A percentile compares a stretch with the other conserved stretches of the same genome.
Evolutionary conservation across 345 rosid genomes (phyloP).

Genomic region (Heritiera fomes): DNA sequence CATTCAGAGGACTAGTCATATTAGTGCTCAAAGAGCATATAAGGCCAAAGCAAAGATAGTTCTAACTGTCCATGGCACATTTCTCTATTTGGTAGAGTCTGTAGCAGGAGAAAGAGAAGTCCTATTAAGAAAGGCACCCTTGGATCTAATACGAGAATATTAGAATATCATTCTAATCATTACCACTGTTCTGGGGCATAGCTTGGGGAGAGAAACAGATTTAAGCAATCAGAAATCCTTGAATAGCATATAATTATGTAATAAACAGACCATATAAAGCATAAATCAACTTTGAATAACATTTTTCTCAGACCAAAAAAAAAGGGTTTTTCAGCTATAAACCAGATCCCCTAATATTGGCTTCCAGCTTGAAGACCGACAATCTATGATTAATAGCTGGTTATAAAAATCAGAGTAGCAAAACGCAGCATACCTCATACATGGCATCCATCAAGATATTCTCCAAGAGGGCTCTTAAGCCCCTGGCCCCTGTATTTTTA

Average conservation of each 20-base stretch:
- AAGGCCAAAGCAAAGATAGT: conserved; percentile 14
- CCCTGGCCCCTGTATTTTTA: conserved; percentile 94
- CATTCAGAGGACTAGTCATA: neutral
- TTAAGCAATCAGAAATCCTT: neutral
- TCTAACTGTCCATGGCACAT: neutral
- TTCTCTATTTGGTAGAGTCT: neutral
- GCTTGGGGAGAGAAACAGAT: neutral
- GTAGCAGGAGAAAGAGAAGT: neutral
- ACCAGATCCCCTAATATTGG: neutral
- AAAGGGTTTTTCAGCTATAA: neutral
- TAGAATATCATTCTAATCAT: neutral
- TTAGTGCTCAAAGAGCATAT: neutral
- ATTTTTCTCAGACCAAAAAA: too few relatives aligned
- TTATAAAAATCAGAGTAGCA: neutral
- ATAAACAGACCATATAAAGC: neutral
- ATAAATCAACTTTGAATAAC: neutral
- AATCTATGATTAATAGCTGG: neutral
- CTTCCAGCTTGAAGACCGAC: neutral
- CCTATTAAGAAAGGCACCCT: neutral
- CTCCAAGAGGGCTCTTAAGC: conserved; percentile 82
- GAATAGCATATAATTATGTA: neutral
- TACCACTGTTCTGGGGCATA: neutral
- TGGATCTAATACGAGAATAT: neutral
- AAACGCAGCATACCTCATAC: conserved; percentile 70
- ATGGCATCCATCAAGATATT: conserved; percentile 93